Conservation (phyloP, 31 red algal species). For the Odonthalia washingtoniensis region DNA sequence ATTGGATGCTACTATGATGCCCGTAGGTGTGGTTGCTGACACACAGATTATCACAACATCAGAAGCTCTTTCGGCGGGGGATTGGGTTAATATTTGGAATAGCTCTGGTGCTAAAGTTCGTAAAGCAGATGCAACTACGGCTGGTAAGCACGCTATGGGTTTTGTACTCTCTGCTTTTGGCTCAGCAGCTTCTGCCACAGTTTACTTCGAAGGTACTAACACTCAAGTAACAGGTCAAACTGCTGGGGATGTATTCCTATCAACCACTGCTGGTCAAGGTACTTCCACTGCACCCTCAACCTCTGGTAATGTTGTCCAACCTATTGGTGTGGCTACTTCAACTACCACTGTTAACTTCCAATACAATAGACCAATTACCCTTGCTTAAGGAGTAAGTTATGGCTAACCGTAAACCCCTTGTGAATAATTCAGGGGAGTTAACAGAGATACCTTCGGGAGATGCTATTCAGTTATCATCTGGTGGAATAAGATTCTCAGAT, state of each 20-base stretch:
- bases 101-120: background rate
- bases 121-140: background rate
- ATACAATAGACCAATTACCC: too few species aligned
- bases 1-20: background rate
- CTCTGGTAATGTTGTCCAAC: too few species aligned
- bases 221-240: background rate
- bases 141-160: background rate
- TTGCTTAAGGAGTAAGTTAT: too few species aligned
- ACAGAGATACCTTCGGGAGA: too few species aligned
- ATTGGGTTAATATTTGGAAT: background rate
- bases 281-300: background rate
- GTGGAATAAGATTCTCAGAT: too few species aligned
- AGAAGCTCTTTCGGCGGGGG: background rate
- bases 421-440: too few species aligned
- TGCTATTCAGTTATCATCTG: too few species aligned
- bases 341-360: too few species aligned
- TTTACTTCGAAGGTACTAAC: background rate
- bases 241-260: background rate
- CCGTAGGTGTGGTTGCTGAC: background rate
- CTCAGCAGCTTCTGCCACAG: background rate
- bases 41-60: background rate
- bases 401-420: too few species aligned
- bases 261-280: background rate
- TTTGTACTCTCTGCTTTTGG: background rate
- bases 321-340: too few species aligned